phyloP scores from a whole-genome alignment of 2,329 filamentous ascomycete species.

The Emmonsia crescens region DNA sequence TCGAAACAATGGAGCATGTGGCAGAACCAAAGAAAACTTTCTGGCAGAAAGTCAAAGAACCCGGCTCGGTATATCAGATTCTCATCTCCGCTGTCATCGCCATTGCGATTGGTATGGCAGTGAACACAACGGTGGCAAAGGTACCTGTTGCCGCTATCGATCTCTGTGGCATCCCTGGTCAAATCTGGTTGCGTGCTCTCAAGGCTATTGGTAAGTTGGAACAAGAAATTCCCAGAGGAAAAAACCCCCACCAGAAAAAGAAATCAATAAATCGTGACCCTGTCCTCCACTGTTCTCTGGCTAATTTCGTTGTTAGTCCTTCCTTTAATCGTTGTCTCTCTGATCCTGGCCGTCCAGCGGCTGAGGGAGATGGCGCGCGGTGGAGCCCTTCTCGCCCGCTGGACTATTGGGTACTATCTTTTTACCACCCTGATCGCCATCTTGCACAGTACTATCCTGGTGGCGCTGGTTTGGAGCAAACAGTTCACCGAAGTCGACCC shows the following conservation, averaged over 20 bases:
- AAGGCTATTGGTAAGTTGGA: slow-evolving; percentile 35
- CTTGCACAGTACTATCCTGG: slow-evolving; percentile 37
- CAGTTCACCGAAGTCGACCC: slow-evolving; percentile 27
- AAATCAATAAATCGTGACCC: too few species aligned
- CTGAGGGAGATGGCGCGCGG: slow-evolving; percentile 38
- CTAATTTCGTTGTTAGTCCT: slow-evolving; percentile 30
- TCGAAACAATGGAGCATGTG: not conserved
- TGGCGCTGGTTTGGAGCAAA: slow-evolving; percentile 38
- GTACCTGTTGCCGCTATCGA: slow-evolving; percentile 35
- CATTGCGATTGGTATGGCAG: slow-evolving; percentile 40
- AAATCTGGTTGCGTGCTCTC: slow-evolving; percentile 41
- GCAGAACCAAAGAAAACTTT: slow-evolving; percentile 17
- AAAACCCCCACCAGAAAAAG: not conserved
- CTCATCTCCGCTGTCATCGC: slow-evolving; percentile 40
- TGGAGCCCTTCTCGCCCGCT: slow-evolving; percentile 37
- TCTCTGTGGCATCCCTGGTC: slow-evolving; percentile 40
- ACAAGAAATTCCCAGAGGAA: not conserved
- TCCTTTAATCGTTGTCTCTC: slow-evolving; percentile 42
- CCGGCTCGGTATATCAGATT: slow-evolving; percentile 41
- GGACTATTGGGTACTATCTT: slow-evolving; percentile 42
- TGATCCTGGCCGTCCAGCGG: slow-evolving; percentile 42
- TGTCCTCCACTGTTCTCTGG: not conserved
- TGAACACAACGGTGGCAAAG: slow-evolving; percentile 33
- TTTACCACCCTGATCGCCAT: slow-evolving; percentile 42
- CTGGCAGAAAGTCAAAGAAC: slow-evolving; percentile 31